A percentile compares a stretch with the other conserved stretches of the same genome.
Evolutionary conservation across 1,139 yeast genomes (phyloP).

Genomic region (Hemisphaericaspora subhashii): DNA sequence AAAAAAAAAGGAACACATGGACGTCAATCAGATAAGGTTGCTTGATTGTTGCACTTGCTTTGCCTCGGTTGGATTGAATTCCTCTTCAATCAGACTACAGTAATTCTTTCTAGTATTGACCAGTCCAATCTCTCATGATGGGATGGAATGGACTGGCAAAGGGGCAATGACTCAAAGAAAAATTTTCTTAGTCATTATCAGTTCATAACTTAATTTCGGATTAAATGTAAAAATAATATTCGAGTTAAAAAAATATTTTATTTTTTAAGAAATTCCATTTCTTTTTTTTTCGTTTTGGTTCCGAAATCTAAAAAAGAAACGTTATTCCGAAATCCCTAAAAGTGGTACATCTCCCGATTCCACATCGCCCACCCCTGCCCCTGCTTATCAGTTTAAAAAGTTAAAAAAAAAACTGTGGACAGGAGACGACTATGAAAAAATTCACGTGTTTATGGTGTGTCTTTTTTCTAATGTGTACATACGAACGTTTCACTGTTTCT

Average conservation of each 20-base stretch:
- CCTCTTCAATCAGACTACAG: too few species aligned
- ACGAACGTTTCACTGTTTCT: too few species aligned
- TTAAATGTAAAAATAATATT: background rate
- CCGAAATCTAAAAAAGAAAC: background rate
- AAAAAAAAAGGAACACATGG: too few species aligned
- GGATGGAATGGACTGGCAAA: background rate
- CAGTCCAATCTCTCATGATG: too few species aligned
- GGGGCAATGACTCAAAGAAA: background rate
- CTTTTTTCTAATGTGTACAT: too few species aligned
- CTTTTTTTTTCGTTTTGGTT: background rate
- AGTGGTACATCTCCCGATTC: background rate
- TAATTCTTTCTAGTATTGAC: background rate
- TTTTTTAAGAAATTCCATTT: background rate
- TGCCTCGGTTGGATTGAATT: too few species aligned
- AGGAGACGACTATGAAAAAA: background rate
- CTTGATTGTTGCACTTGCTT: too few species aligned
- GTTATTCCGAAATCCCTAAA: background rate
- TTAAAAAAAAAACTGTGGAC: too few species aligned
- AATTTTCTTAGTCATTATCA: background rate
- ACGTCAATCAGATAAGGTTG: too few species aligned
- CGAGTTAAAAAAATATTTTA: background rate
- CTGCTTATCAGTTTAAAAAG: background rate
- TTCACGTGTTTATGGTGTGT: background rate
- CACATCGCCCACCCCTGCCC: background rate
- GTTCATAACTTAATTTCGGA: background rate